Evolutionary conservation across 306 rosid genomes (phyloP), one percentile per base, ranked within the genome.

Genomic region (Pterocarpus santalinus): DNA sequence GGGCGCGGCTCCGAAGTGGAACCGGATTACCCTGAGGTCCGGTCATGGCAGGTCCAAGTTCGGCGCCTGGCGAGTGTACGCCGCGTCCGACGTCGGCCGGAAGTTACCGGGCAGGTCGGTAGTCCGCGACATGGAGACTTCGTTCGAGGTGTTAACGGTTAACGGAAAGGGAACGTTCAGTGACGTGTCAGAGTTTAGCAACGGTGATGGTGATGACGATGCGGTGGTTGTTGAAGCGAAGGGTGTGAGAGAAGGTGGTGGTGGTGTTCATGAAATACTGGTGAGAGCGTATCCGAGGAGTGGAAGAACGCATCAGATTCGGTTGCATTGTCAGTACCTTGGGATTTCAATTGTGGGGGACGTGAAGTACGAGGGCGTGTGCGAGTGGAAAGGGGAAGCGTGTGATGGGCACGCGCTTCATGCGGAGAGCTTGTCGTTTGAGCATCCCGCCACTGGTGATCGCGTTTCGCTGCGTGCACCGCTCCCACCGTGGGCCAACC

Each of bases 241-340:
- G 76, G 77, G 88, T 22, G 65, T 81, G 58, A 63, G 56, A 75
- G 78, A 76, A 9, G 78, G 76, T 28, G 82, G 63, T 56, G 76
- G 39, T 13, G 75, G 43, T 28, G 41, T 22, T 16, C 92, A 84
- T 39, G 98, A 91, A 86, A 70, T 91, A 72, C 72, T 93, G 77
- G 86, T 91, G 32, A 91, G 97, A 81, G 96, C 97, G 13, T 79
- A 76, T 84, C 97, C 99, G 43, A 80, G 72, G 51, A 93, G 95
- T 79, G 99, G 99, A 83, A 85, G 98, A 85, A 90, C 99, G 7
- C 99, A 95, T 85, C 99, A 95, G 75, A 95, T 95, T 87, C 96
- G 93, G 17, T 71, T 91, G 90, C 99, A 93, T 32, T 93, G 97
- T 73, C 98, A 95, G 62, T 93, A 91, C 83, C 91, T 95, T 62